Evolutionary conservation across 2,329 filamentous ascomycete genomes (phyloP).

Genomic region (Teratosphaeria nubilosa): DNA sequence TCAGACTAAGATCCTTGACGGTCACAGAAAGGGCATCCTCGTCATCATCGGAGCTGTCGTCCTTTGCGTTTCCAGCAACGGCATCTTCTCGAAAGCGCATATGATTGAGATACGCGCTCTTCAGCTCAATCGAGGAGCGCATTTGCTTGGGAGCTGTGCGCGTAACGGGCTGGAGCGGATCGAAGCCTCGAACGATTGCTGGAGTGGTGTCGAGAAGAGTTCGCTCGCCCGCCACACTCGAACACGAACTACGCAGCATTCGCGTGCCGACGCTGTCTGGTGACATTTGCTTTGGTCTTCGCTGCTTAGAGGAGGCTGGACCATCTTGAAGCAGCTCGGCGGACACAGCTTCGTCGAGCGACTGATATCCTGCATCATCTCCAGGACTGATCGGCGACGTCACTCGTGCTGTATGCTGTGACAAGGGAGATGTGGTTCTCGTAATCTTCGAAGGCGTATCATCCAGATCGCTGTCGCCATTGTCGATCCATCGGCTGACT

Average conservation of each 20-base stretch:
- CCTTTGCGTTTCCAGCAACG: background rate
- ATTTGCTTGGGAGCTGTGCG: conserved; percentile 20
- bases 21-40: conserved; percentile 9
- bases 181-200: conserved; percentile 11
- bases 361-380: conserved; percentile 10
- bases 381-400: background rate
- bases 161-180: conserved; percentile 11
- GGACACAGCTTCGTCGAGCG: conserved; percentile 13
- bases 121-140: conserved; percentile 21
- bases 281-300: conserved; percentile 1
- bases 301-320: background rate
- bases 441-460: conserved; percentile 23
- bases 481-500: conserved; percentile 28
- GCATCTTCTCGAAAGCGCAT: conserved; percentile 11
- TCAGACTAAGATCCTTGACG: conserved; percentile 11
- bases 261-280: conserved; percentile 25
- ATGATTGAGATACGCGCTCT: conserved; percentile 15
- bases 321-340: background rate
- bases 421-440: conserved; percentile 13
- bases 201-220: conserved; percentile 16
- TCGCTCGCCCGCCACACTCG: conserved; percentile 17
- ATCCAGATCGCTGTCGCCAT: conserved; percentile 12
- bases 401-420: conserved; percentile 2
- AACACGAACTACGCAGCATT: conserved; percentile 23
- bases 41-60: conserved; percentile 6